phyloP scores from a whole-genome alignment of 108 stramenopile genomes.

The Licmophora abbreviata region DNA sequence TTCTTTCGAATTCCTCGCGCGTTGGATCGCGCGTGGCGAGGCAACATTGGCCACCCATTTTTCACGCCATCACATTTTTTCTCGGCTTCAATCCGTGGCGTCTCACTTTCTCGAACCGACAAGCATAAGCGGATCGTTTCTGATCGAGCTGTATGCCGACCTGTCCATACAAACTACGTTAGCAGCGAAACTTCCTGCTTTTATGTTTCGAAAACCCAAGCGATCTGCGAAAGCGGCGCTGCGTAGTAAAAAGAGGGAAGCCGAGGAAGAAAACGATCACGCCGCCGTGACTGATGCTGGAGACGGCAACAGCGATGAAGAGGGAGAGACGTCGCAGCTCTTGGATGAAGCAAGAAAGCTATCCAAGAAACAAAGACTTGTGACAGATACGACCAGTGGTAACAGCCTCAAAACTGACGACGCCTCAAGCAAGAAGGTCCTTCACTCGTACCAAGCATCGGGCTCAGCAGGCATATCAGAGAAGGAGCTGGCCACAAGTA shows the following conservation, averaged over 20 bases:
- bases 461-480: slow-evolving; percentile 15
- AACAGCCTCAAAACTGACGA: background rate
- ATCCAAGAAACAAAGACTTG: slow-evolving; percentile 12
- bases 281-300: slow-evolving; percentile 7
- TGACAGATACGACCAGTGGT: slow-evolving; percentile 4
- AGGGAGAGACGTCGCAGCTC: slow-evolving; percentile 16
- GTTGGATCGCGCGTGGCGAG: too few species aligned
- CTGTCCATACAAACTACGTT: too few species aligned
- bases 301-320: slow-evolving; percentile 16
- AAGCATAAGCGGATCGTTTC: slow-evolving; percentile 3
- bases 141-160: too few species aligned
- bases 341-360: slow-evolving; percentile 38
- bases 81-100: too few species aligned
- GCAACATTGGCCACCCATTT: too few species aligned
- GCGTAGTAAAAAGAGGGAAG: slow-evolving; percentile 10
- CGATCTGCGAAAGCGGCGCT: slow-evolving; percentile 21
- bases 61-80: too few species aligned
- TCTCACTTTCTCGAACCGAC: too few species aligned
- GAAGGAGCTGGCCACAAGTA: slow-evolving; percentile 42
- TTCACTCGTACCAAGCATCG: slow-evolving; percentile 41
- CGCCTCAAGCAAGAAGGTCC: slow-evolving; percentile 11
- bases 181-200: too few species aligned
- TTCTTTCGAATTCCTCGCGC: too few species aligned
- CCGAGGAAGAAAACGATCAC: slow-evolving; percentile 18
- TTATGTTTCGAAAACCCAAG: slow-evolving; percentile 75